These are phyloP conservation scores for Friedmanniomyces simplex DNA, from an alignment of 495 filamentous ascomycete genomes.

Conservation along the genomic window DNA sequence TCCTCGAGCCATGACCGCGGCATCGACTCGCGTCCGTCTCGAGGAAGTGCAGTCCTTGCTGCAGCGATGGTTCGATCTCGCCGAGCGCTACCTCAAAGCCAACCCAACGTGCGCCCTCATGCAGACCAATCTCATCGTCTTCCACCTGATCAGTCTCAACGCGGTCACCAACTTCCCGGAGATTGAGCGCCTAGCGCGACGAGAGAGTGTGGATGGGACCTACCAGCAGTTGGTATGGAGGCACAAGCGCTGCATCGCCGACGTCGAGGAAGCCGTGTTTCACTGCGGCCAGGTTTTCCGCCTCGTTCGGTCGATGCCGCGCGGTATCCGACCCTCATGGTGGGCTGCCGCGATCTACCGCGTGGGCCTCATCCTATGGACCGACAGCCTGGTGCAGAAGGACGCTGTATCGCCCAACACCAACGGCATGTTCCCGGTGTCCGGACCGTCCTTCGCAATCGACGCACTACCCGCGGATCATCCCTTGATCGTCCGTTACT, in stretches of 20 bases:
- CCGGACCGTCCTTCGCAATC: conserved; percentile 27
- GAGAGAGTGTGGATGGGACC: conserved; percentile 39
- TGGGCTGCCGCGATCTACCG: conserved; percentile 36
- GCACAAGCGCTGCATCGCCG: conserved; percentile 43
- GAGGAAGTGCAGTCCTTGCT: conserved; percentile 47
- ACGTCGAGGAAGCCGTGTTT: conserved; percentile 46
- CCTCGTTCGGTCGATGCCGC: conserved; percentile 35
- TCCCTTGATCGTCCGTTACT: conserved; percentile 30
- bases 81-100: conserved; percentile 31
- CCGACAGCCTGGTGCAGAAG: conserved; percentile 27
- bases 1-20: conserved; percentile 35
- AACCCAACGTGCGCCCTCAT: conserved; percentile 33
- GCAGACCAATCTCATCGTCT: conserved; percentile 50
- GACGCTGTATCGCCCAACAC: conserved; percentile 20
- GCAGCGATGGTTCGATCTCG: conserved; percentile 48
- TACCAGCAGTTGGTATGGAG: conserved; percentile 39
- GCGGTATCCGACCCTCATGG: conserved; percentile 33
- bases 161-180: conserved; percentile 47
- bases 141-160: conserved; percentile 54
- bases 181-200: conserved; percentile 48
- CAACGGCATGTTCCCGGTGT: conserved; percentile 22
- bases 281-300: conserved; percentile 51
- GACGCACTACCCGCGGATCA: conserved; percentile 30
- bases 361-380: conserved; percentile 31
- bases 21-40: conserved; percentile 41